Base-by-base conservation (phyloP, 1,284 basidiomycete species). In the Boletus calvinii region DNA sequence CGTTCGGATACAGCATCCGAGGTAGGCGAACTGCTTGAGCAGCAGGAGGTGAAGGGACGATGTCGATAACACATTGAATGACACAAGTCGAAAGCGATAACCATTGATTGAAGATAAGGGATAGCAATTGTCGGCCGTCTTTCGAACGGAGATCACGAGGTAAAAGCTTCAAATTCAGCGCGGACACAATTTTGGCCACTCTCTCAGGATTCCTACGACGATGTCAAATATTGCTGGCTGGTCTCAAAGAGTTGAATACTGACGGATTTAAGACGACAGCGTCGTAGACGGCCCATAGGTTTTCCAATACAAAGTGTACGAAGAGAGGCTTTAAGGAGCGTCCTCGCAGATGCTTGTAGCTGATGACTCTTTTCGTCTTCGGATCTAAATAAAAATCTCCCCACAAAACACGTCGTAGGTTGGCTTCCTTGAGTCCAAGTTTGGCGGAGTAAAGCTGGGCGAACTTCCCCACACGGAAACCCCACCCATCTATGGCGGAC, bases 381-480 rank as follows among this genome's bases (percentile, higher is more conserved):
- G 96, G 92, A 68, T 99, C 97, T 52, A 99, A 79, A 74, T 91
- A 99, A 71, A 89, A 99, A 70, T 99, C 95, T 1, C 97, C 97
- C 97, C 97, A 99, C 2, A 99, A 77, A 7, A 95, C 93, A 51
- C 84, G 81, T 50, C 92, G 82, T 37, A 99, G 76, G 64, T 92
- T 96, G 2, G 77, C 76, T 70, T 98, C 96, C 66, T 92, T 90
- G 66, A 98, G 90, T 15, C 92, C 92, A 18, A 99, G 81, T 72
- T 98, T 98, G 22, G 84, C 79, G 1, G 92, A 89, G 72, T 96
- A 99, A 11, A 99, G 76, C 64, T 94, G 86, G 0, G 97, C 93
- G 66, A 99, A 99, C 61, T 92, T 92, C 53, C 90, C 87, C 8
- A 98, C 81, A 31, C 96, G 81, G 76, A 99, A 99, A 0, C 95